These are phyloP conservation scores for Chlorella sp. DNA, from an alignment of 139 green algal species.

Conservation along the genomic window DNA sequence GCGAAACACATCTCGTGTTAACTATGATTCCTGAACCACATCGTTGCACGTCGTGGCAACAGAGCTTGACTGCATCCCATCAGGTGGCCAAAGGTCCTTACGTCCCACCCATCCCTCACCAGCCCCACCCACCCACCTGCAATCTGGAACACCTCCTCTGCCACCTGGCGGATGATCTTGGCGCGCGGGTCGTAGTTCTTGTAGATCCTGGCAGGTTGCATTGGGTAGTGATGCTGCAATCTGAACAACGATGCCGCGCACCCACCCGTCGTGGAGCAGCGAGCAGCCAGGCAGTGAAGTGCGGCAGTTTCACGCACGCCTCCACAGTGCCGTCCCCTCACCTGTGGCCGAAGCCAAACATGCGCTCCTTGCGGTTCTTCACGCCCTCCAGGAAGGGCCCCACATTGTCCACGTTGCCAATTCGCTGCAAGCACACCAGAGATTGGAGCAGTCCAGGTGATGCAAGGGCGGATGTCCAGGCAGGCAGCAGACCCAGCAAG, in stretches of 20 bases:
- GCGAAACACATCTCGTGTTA: no score
- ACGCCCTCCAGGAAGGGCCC: constrained; percentile 82
- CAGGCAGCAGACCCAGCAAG: not conserved
- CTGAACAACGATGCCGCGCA: no score
- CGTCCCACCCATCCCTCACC: no score
- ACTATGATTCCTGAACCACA: no score
- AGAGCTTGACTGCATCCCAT: no score
- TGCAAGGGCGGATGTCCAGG: not conserved
- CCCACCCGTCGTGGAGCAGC: no score
- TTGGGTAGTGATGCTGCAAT: no score
- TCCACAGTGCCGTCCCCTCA: no score
- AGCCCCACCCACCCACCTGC: constrained; percentile 29
- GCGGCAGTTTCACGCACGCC: no score
- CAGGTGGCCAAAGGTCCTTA: no score
- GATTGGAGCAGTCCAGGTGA: not conserved
- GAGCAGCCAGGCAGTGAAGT: no score
- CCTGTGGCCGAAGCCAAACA: constrained; percentile 98
- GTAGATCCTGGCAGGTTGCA: constrained; percentile 94
- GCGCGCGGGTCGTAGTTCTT: constrained; percentile 99
- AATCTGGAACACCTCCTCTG: constrained; percentile 93
- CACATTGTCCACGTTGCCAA: constrained; percentile 86
- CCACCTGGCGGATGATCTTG: constrained; percentile 89
- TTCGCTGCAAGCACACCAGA: constrained; percentile 67
- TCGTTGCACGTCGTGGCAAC: no score
- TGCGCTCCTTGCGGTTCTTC: constrained; percentile 80